Evolutionary conservation across 2,329 filamentous ascomycete species (phyloP).

Genomic region (Parastagonospora nodorum): DNA sequence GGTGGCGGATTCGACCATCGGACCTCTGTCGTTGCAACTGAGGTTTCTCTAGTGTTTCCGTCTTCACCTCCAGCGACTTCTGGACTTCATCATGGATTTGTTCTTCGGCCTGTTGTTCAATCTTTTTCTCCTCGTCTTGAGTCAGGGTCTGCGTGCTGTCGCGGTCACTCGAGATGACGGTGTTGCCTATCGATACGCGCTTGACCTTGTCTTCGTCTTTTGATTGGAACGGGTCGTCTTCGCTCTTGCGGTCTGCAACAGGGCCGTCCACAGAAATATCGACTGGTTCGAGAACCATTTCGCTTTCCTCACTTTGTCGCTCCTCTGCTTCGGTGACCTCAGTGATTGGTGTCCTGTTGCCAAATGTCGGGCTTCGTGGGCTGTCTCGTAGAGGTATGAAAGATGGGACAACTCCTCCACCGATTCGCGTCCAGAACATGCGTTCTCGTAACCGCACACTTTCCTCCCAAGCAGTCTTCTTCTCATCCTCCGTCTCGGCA

Average conservation of each 20-base stretch:
- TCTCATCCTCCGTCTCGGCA: slow-evolving; percentile 79
- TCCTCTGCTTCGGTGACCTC: slow-evolving; percentile 8
- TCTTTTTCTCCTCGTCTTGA: slow-evolving; percentile 39
- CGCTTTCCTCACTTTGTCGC: slow-evolving; percentile 38
- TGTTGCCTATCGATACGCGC: slow-evolving; percentile 46
- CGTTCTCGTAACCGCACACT: slow-evolving; percentile 85
- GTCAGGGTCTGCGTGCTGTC: slow-evolving; percentile 5
- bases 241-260: slow-evolving; percentile 22
- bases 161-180: slow-evolving; percentile 25
- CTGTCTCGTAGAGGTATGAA: slow-evolving; percentile 45
- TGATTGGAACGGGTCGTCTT: slow-evolving; percentile 42
- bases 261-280: slow-evolving; percentile 20
- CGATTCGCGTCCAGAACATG: slow-evolving; percentile 96
- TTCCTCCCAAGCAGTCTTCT: slow-evolving; percentile 93
- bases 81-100: slow-evolving; percentile 41
- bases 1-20: slow-evolving; percentile 32
- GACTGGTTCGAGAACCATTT: slow-evolving; percentile 25
- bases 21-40: slow-evolving; percentile 28
- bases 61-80: slow-evolving; percentile 26
- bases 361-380: slow-evolving; percentile 40
- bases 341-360: slow-evolving; percentile 16
- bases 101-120: slow-evolving; percentile 41
- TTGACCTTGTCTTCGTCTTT: slow-evolving; percentile 33
- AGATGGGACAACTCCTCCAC: slow-evolving; percentile 83
- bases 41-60: slow-evolving; percentile 10